A percentile compares a stretch with the other conserved stretches of the same genome.
Conservation (phyloP, 2,329 filamentous ascomycete species). For the Neopestalotiopsis sp. region DNA sequence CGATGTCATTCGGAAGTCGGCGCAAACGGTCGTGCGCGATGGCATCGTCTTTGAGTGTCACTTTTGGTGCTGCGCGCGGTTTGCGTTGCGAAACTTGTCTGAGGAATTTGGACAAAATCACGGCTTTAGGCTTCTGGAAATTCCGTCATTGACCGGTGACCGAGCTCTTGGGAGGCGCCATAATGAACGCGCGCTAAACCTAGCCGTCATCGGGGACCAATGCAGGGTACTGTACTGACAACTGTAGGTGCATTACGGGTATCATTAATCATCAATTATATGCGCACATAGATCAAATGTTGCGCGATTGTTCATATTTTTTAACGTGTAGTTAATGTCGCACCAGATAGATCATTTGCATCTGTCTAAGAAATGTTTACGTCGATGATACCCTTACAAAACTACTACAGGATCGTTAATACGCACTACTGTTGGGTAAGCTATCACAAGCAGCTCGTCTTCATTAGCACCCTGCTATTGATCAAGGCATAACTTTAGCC, state of each 20-base stretch:
- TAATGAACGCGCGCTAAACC: neutral
- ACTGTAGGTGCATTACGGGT: neutral
- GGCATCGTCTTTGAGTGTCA: constrained; percentile 21
- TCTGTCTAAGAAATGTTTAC: too few relatives aligned
- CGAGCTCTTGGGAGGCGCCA: neutral
- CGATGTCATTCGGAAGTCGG: constrained; percentile 22
- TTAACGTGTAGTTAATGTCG: too few relatives aligned
- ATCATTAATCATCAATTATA: neutral
- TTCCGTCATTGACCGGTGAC: neutral
- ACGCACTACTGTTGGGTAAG: too few relatives aligned
- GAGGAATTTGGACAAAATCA: neutral
- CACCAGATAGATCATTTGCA: too few relatives aligned
- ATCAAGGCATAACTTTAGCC: too few relatives aligned
- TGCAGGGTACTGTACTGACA: neutral
- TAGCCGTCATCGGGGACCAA: neutral
- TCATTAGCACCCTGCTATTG: too few relatives aligned
- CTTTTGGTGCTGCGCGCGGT: neutral
- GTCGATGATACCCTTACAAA: too few relatives aligned
- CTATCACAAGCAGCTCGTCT: too few relatives aligned
- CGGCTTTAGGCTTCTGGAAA: neutral
- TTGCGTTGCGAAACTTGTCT: neutral
- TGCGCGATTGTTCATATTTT: neutral
- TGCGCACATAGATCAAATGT: neutral
- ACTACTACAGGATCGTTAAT: too few relatives aligned
- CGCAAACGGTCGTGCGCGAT: constrained; percentile 21